These are phyloP conservation scores for Dichotomocladium elegans DNA, from an alignment of 371 early-diverging fungal species.

Conservation along the genomic window DNA sequence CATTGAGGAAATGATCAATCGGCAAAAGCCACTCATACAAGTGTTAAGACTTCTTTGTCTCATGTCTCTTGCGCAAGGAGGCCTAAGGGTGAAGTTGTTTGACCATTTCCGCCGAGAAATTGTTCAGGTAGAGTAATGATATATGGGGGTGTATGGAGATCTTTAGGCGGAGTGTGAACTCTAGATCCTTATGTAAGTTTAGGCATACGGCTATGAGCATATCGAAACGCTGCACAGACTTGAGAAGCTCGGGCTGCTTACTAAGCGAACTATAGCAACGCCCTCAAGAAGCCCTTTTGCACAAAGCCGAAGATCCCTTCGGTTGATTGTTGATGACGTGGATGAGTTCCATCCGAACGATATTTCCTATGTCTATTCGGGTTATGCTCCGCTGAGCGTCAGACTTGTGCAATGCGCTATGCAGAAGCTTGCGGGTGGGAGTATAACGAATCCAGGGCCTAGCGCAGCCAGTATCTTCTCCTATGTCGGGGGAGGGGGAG, in stretches of 20 bases:
- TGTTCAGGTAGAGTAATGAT: slow-evolving; percentile 53
- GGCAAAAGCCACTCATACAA: slow-evolving; percentile 66
- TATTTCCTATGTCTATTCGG: slow-evolving; percentile 89
- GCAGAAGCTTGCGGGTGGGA: slow-evolving; percentile 26
- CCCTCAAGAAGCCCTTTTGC: slow-evolving; percentile 46
- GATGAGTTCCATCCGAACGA: slow-evolving; percentile 85
- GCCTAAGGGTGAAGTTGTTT: slow-evolving; percentile 73
- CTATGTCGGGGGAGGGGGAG: slow-evolving; percentile 22
- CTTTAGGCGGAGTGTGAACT: background rate
- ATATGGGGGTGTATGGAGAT: too few relatives aligned
- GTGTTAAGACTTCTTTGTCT: slow-evolving; percentile 82
- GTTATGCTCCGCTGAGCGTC: slow-evolving; percentile 88
- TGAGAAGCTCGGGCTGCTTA: slow-evolving; percentile 63
- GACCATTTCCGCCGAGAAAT: slow-evolving; percentile 83
- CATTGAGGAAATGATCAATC: slow-evolving; percentile 78
- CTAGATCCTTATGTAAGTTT: background rate
- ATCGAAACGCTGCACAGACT: slow-evolving; percentile 78
- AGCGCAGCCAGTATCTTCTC: slow-evolving; percentile 38
- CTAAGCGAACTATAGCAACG: slow-evolving; percentile 38
- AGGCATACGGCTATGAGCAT: slow-evolving; percentile 92
- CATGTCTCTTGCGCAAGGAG: slow-evolving; percentile 77
- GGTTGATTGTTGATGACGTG: slow-evolving; percentile 83
- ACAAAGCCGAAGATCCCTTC: slow-evolving; percentile 66
- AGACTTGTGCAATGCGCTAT: slow-evolving; percentile 87
- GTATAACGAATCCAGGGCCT: slow-evolving; percentile 10